Percentiles rank a stretch among this genome's conserved stretches.
Evolutionary conservation across 495 filamentous ascomycete genomes (phyloP).

Genomic region (Talaromyces stipitatus): DNA sequence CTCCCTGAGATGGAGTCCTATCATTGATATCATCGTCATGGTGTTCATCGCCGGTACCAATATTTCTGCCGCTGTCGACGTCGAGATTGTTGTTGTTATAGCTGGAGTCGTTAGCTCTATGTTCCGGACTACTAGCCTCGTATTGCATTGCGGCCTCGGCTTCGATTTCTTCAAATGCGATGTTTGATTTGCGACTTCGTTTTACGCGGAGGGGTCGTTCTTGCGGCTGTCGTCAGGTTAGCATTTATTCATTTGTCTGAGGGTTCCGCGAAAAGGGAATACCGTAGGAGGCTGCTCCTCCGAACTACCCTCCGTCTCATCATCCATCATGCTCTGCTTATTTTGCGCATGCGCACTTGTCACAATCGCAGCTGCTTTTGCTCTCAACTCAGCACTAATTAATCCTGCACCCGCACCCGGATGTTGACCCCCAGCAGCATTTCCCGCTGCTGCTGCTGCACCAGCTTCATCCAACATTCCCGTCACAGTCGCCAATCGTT

Average conservation of each 20-base stretch:
- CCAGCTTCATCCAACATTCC: slow-evolving; percentile 51
- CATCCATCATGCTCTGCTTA: slow-evolving; percentile 25
- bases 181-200: slow-evolving; percentile 53
- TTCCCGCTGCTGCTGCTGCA: background rate
- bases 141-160: slow-evolving; percentile 10
- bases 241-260: slow-evolving; percentile 9
- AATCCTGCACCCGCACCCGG: slow-evolving; percentile 17
- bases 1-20: background rate
- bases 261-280: background rate
- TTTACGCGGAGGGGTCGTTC: slow-evolving; percentile 87
- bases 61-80: slow-evolving; percentile 13
- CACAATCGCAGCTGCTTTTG: slow-evolving; percentile 10
- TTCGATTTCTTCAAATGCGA: slow-evolving; percentile 14
- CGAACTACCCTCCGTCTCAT: slow-evolving; percentile 42
- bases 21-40: background rate
- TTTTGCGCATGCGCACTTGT: slow-evolving; percentile 17
- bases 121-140: slow-evolving; percentile 5
- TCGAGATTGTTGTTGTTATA: slow-evolving; percentile 14
- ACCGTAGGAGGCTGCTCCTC: slow-evolving; percentile 43
- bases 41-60: background rate
- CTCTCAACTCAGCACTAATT: slow-evolving; percentile 11
- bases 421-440: slow-evolving; percentile 12
- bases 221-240: slow-evolving; percentile 48
- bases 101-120: slow-evolving; percentile 8
- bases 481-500: slow-evolving; percentile 77